Evolutionary conservation across 148 eudicot genomes (phyloP).

Genomic region (Selenicereus undatus): DNA sequence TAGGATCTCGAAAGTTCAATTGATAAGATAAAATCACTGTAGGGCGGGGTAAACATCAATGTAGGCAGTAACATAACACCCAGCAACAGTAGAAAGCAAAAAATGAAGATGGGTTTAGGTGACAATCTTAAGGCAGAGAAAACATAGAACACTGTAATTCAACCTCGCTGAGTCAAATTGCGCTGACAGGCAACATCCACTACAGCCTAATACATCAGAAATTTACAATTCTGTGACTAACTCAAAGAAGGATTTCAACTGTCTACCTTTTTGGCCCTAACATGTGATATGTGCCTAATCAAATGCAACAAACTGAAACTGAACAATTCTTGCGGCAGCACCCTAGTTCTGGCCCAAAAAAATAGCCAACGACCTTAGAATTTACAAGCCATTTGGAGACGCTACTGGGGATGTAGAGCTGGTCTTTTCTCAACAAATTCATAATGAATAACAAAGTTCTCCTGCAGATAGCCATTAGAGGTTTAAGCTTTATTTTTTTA

Average conservation of each 20-base stretch:
- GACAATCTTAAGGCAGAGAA: not conserved
- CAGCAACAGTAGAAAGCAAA: no score
- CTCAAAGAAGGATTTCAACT: conserved; percentile 7
- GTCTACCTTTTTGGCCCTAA: conserved; percentile 11
- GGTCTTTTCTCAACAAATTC: conserved; percentile 79
- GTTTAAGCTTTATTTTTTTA: not conserved
- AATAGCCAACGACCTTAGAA: conserved; percentile 11
- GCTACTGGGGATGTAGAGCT: conserved; percentile 47
- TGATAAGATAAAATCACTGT: no score
- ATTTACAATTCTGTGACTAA: conserved; percentile 30
- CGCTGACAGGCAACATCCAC: conserved; percentile 1
- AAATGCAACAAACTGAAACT: conserved; percentile 13
- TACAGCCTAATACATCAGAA: conserved; percentile 21
- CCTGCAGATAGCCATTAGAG: conserved; percentile 42
- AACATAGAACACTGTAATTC: not conserved
- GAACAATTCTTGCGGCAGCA: conserved; percentile 13
- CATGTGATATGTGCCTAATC: conserved; percentile 18
- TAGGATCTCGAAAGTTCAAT: no score
- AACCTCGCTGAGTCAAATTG: conserved; percentile 11
- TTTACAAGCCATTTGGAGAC: conserved; percentile 24
- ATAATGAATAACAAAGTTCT: conserved; percentile 69
- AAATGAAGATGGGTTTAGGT: not conserved
- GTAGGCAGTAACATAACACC: no score
- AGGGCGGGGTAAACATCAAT: no score
- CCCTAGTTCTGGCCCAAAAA: conserved; percentile 2